Percentiles rank a stretch among this genome's conserved stretches.
phyloP scores from a whole-genome alignment of 2,329 filamentous ascomycete species.

The Scolecobasidium constrictum region DNA sequence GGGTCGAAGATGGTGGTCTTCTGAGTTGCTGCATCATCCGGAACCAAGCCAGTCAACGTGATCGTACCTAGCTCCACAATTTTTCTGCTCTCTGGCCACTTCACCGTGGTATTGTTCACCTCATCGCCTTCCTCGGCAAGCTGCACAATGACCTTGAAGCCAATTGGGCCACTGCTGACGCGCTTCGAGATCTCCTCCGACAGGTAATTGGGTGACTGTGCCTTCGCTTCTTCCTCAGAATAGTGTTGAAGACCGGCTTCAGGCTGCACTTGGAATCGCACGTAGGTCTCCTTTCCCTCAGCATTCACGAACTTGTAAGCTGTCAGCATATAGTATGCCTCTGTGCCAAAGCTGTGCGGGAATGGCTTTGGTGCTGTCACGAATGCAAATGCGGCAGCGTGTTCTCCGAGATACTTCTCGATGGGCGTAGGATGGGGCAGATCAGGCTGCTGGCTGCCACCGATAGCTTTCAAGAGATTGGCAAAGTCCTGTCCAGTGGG shows the following conservation, averaged over 20 bases:
- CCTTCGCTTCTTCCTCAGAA: slow-evolving; percentile 25
- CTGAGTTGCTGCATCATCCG: slow-evolving; percentile 34
- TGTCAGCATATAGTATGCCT: slow-evolving; percentile 38
- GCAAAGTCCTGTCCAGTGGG: slow-evolving; percentile 43
- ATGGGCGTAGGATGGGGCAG: slow-evolving; percentile 17
- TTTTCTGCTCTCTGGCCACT: slow-evolving; percentile 42
- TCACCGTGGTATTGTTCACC: slow-evolving; percentile 36
- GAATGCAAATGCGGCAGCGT: slow-evolving; percentile 39
- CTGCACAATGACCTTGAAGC: slow-evolving; percentile 40
- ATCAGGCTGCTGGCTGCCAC: slow-evolving; percentile 19
- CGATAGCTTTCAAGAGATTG: slow-evolving; percentile 34
- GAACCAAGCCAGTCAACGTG: slow-evolving; percentile 29
- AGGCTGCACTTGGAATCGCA: slow-evolving; percentile 41
- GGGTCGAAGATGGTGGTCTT: slow-evolving; percentile 48
- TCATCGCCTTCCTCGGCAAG: slow-evolving; percentile 37
- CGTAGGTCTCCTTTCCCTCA: slow-evolving; percentile 31
- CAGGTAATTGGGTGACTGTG: slow-evolving; percentile 33
- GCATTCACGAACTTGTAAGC: slow-evolving; percentile 36
- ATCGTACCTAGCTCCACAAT: slow-evolving; percentile 41
- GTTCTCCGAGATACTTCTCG: slow-evolving; percentile 31
- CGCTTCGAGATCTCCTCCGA: slow-evolving; percentile 36
- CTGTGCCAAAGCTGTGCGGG: slow-evolving; percentile 37
- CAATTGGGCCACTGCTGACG: slow-evolving; percentile 25
- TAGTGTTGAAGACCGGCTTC: slow-evolving; percentile 31
- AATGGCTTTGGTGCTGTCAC: slow-evolving; percentile 38